Conservation (phyloP, 805 yeast species). For the Peterozyma xylosa region DNA sequence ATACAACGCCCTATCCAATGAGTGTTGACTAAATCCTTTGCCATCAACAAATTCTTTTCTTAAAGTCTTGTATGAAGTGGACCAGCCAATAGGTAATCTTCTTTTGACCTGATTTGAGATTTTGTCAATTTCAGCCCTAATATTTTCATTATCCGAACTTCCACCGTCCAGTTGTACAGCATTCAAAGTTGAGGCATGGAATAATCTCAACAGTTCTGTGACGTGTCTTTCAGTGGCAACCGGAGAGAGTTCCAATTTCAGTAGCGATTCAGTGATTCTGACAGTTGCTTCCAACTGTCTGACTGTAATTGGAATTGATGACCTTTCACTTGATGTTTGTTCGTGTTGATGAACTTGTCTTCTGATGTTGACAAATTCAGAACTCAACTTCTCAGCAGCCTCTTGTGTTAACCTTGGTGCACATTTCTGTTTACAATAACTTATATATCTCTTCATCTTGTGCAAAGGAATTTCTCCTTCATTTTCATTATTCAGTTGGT, state of each 20-base stretch:
- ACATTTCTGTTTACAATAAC: constrained; percentile 81
- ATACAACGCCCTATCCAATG: constrained; percentile 75
- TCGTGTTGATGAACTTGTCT: constrained; percentile 77
- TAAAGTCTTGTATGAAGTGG: constrained; percentile 79
- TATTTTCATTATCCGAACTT: constrained; percentile 43
- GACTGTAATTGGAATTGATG: constrained; percentile 93
- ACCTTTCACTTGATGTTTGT: constrained; percentile 74
- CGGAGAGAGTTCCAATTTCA: constrained; percentile 77
- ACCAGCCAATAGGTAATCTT: constrained; percentile 94
- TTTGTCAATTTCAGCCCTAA: constrained; percentile 62
- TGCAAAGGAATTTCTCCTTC: constrained; percentile 86
- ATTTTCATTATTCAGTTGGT: constrained; percentile 33
- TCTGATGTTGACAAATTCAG: constrained; percentile 89
- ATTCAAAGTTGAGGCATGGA: constrained; percentile 96
- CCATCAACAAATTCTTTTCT: constrained; percentile 74
- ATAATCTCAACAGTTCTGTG: constrained; percentile 88
- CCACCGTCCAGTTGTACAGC: constrained; percentile 48
- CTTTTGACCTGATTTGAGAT: constrained; percentile 83
- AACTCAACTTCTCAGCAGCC: constrained; percentile 83
- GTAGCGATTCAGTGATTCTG: constrained; percentile 90
- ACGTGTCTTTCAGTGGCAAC: constrained; percentile 86
- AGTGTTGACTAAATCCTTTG: constrained; percentile 39
- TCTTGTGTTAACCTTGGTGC: constrained; percentile 89
- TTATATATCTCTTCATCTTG: constrained; percentile 86
- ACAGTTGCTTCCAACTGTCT: constrained; percentile 97